These are phyloP conservation scores for Pyrenophora tritici-repentis DNA, from an alignment of 2,329 filamentous ascomycete species.

Conservation along the genomic window DNA sequence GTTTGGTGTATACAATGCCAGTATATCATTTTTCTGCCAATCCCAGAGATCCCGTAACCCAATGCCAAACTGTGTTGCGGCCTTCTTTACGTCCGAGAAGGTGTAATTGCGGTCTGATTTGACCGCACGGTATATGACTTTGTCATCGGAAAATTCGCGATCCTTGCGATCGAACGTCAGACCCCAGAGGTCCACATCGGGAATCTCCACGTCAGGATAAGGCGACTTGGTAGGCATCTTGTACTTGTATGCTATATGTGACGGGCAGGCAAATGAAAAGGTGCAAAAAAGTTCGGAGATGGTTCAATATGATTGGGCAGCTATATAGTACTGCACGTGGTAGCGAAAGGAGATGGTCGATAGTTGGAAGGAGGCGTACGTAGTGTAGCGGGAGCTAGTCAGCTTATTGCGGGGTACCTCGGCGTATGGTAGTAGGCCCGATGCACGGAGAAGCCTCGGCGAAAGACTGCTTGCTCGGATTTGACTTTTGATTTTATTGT, in stretches of 20 bases:
- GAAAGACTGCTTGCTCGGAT: too few species aligned
- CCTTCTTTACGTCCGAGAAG: slow-evolving; percentile 66
- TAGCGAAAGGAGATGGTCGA: neutral
- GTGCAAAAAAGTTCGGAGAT: too few species aligned
- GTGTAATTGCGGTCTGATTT: slow-evolving; percentile 60
- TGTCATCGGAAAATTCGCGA: slow-evolving; percentile 28
- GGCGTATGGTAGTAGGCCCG: too few species aligned
- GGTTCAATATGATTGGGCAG: neutral
- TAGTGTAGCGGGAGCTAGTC: too few species aligned
- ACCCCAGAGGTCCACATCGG: slow-evolving; percentile 29
- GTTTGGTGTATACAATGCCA: slow-evolving; percentile 82
- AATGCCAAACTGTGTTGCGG: slow-evolving; percentile 73
- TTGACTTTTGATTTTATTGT: too few species aligned
- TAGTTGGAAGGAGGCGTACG: too few species aligned
- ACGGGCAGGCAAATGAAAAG: neutral
- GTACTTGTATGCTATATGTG: neutral
- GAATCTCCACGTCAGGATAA: slow-evolving; percentile 29
- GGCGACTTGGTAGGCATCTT: slow-evolving; percentile 29
- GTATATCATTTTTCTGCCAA: slow-evolving; percentile 81
- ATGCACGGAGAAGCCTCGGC: too few species aligned
- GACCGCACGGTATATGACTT: slow-evolving; percentile 32
- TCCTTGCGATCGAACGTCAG: slow-evolving; percentile 30
- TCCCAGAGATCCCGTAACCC: slow-evolving; percentile 74
- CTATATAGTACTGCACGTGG: neutral
- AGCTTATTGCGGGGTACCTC: too few species aligned